phyloP scores from a whole-genome alignment of 805 yeast species.

The Kuraishia ogatae region DNA sequence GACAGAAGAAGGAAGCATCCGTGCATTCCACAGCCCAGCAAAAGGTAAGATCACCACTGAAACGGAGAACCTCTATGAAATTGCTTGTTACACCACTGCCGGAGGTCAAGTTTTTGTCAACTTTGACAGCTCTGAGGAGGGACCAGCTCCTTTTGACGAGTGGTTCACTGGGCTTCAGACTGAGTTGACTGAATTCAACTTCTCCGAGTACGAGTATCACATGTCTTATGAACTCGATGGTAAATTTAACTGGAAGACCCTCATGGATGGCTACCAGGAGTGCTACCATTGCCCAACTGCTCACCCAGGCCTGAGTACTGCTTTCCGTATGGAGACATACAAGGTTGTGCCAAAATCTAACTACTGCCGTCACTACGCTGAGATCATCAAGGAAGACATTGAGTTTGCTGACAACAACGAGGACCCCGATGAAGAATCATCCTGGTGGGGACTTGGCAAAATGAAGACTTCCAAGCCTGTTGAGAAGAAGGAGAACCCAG shows the following conservation, averaged over 20 bases:
- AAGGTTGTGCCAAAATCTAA: conserved; percentile 50
- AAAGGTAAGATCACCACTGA: conserved; percentile 53
- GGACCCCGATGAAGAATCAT: conserved; percentile 25
- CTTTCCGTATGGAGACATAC: conserved; percentile 54
- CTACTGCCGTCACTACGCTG: conserved; percentile 55
- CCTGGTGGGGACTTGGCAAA: conserved; percentile 37
- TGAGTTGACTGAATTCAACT: conserved; percentile 50
- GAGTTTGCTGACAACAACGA: conserved; percentile 20
- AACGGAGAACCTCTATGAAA: conserved; percentile 45
- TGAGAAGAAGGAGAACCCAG: conserved; percentile 35
- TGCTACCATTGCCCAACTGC: conserved; percentile 64
- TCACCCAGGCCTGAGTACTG: conserved; percentile 48
- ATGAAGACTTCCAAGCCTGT: conserved; percentile 14
- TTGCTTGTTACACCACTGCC: conserved; percentile 43
- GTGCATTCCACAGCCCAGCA: conserved; percentile 54
- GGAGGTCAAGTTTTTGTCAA: conserved; percentile 52
- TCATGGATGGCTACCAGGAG: conserved; percentile 62
- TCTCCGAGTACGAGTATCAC: conserved; percentile 51
- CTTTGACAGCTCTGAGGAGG: conserved; percentile 35
- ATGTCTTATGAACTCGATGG: conserved; percentile 59
- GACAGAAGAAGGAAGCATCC: conserved; percentile 38
- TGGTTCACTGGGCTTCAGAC: conserved; percentile 41
- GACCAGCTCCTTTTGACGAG: conserved; percentile 35
- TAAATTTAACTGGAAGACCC: conserved; percentile 55
- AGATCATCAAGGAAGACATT: conserved; percentile 31